Evolutionary conservation across 2,329 filamentous ascomycete genomes (phyloP).

Genomic region (Paraphoma chrysanthemicola): DNA sequence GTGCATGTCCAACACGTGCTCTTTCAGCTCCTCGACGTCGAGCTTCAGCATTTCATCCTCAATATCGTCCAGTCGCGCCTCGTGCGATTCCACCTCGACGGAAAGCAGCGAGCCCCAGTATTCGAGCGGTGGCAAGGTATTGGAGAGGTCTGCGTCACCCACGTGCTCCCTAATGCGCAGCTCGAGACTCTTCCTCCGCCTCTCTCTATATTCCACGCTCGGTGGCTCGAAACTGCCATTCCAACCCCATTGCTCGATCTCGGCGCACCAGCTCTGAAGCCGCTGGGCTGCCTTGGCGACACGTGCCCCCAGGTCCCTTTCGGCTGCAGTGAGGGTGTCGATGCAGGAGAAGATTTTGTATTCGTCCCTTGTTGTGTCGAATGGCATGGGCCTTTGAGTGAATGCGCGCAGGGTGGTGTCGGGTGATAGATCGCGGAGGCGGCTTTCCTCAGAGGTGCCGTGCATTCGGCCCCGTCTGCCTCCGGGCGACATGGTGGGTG

Average conservation of each 20-base stretch:
- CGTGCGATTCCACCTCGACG: slow-evolving; percentile 70
- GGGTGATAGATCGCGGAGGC: slow-evolving; percentile 48
- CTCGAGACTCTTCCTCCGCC: slow-evolving; percentile 40
- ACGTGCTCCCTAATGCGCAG: slow-evolving; percentile 41
- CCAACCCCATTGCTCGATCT: slow-evolving; percentile 71
- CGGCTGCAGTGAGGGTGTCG: slow-evolving; percentile 66
- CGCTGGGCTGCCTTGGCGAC: slow-evolving; percentile 74
- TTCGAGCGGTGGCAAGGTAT: slow-evolving; percentile 39
- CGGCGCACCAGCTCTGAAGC: slow-evolving; percentile 77
- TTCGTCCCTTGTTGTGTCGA: slow-evolving; percentile 50
- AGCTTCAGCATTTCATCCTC: slow-evolving; percentile 71
- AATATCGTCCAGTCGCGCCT: slow-evolving; percentile 77
- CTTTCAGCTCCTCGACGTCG: slow-evolving; percentile 86
- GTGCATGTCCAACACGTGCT: slow-evolving; percentile 84
- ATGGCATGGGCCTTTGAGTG: slow-evolving; percentile 53
- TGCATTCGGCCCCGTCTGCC: slow-evolving; percentile 32
- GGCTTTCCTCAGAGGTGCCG: slow-evolving; percentile 38
- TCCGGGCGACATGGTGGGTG: slow-evolving; percentile 44
- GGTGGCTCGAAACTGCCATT: slow-evolving; percentile 56
- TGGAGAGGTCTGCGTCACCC: slow-evolving; percentile 27
- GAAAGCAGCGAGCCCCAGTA: slow-evolving; percentile 77
- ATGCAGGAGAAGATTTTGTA: slow-evolving; percentile 61
- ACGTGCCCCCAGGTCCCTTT: slow-evolving; percentile 74
- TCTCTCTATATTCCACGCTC: slow-evolving; percentile 32
- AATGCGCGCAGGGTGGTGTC: slow-evolving; percentile 52